These are phyloP conservation scores for Talaromyces sp. DNA, from an alignment of 2,329 filamentous ascomycete species.

Conservation along the genomic window DNA sequence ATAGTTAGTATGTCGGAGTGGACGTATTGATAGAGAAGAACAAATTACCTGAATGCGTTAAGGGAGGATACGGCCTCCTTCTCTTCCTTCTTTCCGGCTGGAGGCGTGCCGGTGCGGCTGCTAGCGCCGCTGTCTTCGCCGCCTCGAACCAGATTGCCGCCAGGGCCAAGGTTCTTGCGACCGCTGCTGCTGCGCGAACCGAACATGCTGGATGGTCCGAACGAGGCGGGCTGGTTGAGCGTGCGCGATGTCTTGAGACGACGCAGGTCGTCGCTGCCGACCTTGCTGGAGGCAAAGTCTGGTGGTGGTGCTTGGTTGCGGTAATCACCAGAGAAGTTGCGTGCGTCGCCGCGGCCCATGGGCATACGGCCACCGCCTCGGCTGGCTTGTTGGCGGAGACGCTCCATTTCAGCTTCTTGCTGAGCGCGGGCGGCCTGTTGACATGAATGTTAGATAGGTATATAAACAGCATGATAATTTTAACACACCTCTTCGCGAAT, in stretches of 20 bases:
- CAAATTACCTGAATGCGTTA: constrained; percentile 81
- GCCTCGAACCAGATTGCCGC: constrained; percentile 66
- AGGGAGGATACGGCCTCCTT: constrained; percentile 65
- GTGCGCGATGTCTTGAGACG: constrained; percentile 65
- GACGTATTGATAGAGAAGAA: not conserved
- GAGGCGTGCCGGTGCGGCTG: constrained; percentile 85
- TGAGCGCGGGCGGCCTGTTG: constrained; percentile 65
- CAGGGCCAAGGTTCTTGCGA: constrained; percentile 67
- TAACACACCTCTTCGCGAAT: constrained; percentile 71
- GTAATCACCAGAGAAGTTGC: constrained; percentile 73
- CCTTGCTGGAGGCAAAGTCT: constrained; percentile 71
- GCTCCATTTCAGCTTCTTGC: constrained; percentile 72
- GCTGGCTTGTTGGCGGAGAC: constrained; percentile 48
- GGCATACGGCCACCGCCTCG: constrained; percentile 67
- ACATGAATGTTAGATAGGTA: not conserved
- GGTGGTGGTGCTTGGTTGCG: constrained; percentile 65
- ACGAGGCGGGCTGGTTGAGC: constrained; percentile 60
- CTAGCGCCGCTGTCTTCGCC: constrained; percentile 83
- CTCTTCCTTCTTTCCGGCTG: constrained; percentile 61
- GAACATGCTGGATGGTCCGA: constrained; percentile 86
- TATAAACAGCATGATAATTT: not conserved
- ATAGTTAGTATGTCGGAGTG: not conserved
- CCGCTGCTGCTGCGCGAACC: constrained; percentile 88
- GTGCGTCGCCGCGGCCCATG: constrained; percentile 79
- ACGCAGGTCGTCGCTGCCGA: constrained; percentile 87